Evolutionary conservation across 2,329 filamentous ascomycete genomes (phyloP), one percentile per base, ranked within the genome.

Genomic region (Ramularia collo-cygni): DNA sequence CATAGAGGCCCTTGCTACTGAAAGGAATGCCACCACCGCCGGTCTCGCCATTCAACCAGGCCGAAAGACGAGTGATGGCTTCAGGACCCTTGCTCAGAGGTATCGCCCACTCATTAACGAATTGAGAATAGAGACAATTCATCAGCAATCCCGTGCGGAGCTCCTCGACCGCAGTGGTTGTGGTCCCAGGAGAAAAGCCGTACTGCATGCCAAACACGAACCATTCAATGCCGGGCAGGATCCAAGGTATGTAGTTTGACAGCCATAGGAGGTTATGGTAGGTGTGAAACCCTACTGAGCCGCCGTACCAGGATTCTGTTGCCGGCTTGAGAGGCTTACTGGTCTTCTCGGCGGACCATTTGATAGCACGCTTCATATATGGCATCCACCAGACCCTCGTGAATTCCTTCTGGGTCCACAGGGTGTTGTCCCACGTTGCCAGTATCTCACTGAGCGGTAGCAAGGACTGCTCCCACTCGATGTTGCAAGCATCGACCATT

Each of bases 61-160:
- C 83, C 28, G 82, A 85, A 9, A 98, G 74, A 8, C 92, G 79
- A 21, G 71, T 75, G 30, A 98, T 77, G 6, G 87, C 89, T 64
- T 95, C 89, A 10, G 90, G 90, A 0, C 92, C 92, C 51, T 83
- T 83, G 48, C 79, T 70, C 1, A 98, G 72, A 1, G 92, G 90
- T 5, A 98, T 75, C 0, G 90, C 90, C 92, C 92, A 98, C 62
- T 98, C 92, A 62, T 98, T 95, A 50, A 98, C 92, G 55, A 87
- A 95, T 60, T 98, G 92, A n/a, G 85, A 90, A 70, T 95, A 98
- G 4, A 96, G 76, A 58, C 92, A 98, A 68, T 98, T 92, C 85
- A 98, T 90, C 37, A 95, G 72, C 32, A 96, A 75, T 9, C 88
- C 90, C 48, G 82, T 71, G 44, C 83, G 79, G 48, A 83, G 84